phyloP scores from a whole-genome alignment of 129 eudicot genomes.

The Artemisia annua region DNA sequence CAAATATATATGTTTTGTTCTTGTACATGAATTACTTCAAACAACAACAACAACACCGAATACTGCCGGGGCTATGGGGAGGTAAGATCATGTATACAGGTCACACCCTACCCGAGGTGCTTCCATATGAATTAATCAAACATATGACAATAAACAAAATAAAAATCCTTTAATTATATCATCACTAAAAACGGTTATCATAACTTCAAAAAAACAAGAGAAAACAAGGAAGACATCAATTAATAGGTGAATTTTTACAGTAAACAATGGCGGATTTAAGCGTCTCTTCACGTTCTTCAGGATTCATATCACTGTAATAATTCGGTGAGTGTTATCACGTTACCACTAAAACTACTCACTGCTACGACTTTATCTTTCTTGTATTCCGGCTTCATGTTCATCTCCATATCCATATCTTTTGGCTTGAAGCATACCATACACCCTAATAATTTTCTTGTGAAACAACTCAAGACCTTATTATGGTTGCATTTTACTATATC shows the following conservation, averaged over 20 bases:
- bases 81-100: too few species aligned
- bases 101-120: too few species aligned
- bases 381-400: conserved; percentile 3
- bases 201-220: too few species aligned
- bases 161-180: too few species aligned
- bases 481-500: conserved; percentile 24
- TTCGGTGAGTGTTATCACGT: conserved; percentile 20
- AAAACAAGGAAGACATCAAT: too few species aligned
- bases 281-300: conserved; percentile 41
- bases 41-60: too few species aligned
- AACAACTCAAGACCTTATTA: conserved; percentile 16
- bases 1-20: too few species aligned
- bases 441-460: conserved; percentile 16
- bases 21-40: too few species aligned
- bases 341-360: conserved; percentile 1
- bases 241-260: conserved; percentile 25
- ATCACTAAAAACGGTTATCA: too few species aligned
- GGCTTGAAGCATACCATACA: conserved; percentile 28
- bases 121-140: neutral
- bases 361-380: neutral
- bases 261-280: conserved; percentile 39
- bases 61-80: too few species aligned
- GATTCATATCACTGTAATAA: conserved; percentile 38
- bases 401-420: neutral
- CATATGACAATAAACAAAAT: neutral